Evolutionary conservation across 148 eudicot genomes (phyloP).

Genomic region (Chenopodium berlandieri): DNA sequence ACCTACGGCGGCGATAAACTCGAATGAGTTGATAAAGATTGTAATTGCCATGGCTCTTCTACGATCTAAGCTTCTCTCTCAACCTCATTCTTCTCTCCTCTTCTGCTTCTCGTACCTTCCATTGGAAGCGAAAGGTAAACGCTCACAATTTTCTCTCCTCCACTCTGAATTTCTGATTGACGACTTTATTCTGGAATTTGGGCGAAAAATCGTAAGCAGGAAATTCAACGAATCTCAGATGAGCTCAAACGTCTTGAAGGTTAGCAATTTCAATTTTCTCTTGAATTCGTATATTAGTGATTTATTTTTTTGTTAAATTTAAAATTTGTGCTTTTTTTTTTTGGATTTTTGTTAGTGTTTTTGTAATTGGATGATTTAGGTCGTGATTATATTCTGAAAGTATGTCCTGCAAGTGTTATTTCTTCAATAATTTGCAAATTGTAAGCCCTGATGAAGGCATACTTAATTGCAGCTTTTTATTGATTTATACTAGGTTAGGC

Average conservation of each 20-base stretch:
- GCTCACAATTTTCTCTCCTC: not conserved
- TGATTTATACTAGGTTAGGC: too few relatives aligned
- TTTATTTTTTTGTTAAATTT: not conserved
- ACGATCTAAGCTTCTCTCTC: conserved; percentile 46
- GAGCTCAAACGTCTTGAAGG: conserved; percentile 78
- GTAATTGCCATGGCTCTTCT: conserved; percentile 65
- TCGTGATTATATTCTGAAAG: conserved; percentile 52
- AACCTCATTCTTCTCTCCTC: conserved; percentile 22
- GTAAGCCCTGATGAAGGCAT: conserved; percentile 34
- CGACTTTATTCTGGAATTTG: conserved; percentile 23
- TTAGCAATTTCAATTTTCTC: not conserved
- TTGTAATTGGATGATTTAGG: conserved; percentile 41
- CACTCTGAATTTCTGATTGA: not conserved
- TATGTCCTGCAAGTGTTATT: conserved; percentile 79
- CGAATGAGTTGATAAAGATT: conserved; percentile 32
- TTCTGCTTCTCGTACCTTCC: conserved; percentile 36
- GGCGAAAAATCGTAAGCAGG: conserved; percentile 79
- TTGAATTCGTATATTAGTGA: not conserved
- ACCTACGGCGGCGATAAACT: not conserved
- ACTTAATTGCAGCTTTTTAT: too few relatives aligned
- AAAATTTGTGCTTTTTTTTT: not conserved
- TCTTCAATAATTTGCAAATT: conserved; percentile 59
- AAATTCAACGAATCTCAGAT: conserved; percentile 59
- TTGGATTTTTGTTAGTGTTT: not conserved
- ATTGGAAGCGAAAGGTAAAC: conserved; percentile 73